Evolutionary conservation across 2,329 filamentous ascomycete genomes (phyloP), one percentile per base, ranked within the genome.

Genomic region (Paecilomyces niveus): DNA sequence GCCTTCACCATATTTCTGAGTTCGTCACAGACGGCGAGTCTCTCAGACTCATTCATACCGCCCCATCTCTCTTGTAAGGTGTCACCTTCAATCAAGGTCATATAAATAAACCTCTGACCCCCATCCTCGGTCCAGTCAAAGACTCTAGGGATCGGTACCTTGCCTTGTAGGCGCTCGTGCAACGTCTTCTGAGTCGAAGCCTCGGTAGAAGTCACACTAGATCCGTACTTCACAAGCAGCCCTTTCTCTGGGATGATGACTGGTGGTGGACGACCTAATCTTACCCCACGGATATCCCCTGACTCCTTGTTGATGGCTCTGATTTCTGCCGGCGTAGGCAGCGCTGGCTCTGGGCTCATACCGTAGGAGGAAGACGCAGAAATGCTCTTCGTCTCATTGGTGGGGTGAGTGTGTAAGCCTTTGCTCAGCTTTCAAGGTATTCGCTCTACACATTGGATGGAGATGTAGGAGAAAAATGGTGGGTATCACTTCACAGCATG

Each of bases 221-320:
- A 64, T 56, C 73, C 70, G 56, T 73, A 76, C 58, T 76, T 76
- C 57, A 76, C 67, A 33, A 72, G 13, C 11, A 76, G 60, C 1
- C 67, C 68, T 21, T 74, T 59, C 4, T 68, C 70, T 55, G 69
- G 68, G 21, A 76, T 61, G 21, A 54, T 61, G 55, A 75, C 71
- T 15, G 71, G 72, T 1, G 65, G 56, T 13, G 72, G 67, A 18
- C 64, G 65, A 53, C 67, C 57, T 53, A 72, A 69, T 3, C 31
- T 58, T 55, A 49, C 58, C 13, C 61, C 63, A 51, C 57, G 49
- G 24, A 56, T 53, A 15, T 60, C 53, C 53, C 64, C 63, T 21
- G 63, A 64, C 18, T 57, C 56, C 32, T 64, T 54, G 56, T 70
- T 71, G 49, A 70, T 60, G 24, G 63, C 61, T 63, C 70, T 67